Evolutionary conservation across 1,284 basidiomycete genomes (phyloP), one percentile per base, ranked within the genome.

Genomic region (Apiotrichum porosum): DNA sequence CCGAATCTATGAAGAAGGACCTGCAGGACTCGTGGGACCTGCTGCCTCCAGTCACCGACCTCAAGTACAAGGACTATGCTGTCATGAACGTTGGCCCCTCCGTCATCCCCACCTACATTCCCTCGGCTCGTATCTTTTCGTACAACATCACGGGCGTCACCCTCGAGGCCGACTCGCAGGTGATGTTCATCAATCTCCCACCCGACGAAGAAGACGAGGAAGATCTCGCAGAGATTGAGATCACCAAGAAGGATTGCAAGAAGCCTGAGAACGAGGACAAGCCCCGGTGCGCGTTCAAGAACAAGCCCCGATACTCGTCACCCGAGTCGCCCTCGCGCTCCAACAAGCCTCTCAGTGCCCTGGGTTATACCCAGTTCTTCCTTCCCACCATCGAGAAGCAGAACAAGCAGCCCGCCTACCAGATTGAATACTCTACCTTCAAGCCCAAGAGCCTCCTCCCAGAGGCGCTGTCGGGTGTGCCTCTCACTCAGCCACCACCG

Each of bases 91-190:
- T 88, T 26, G 80, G 80, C 31, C 85, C 88, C 9, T 81, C 85
- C 35, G 81, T 93, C 24, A 85, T 94, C 46, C 91, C 91, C n/a
- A 90, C 90, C 42, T 94, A 87, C 70, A 73, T 87, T 37, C 89
- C 92, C 2, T 80, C 84, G 10, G 83, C 93, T 57, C 77, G 91
- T 53, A 78, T 94, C 3, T 94, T 83, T 76, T 80, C 81, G 59
- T 73, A 88, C 76, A 90, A 89, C 63, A 75, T 81, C 26, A 82
- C 83, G 2, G 79, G 77, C 13, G 68, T 69, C 13, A 36, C 49
- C 33, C 55, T 52, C 9, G 64, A 74, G 30, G 62, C 54, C 6
- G 47, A 54, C 18, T 33, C 3, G 28, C 6, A 28, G 9, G n/a
- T 19, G 8, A 5, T 13, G 21, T n/a, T 24, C 5, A 15, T 19